Percentiles rank a stretch among this genome's conserved stretches.
Evolutionary conservation across 257 asterid species (phyloP).

Genomic region (Solanum etuberosum): DNA sequence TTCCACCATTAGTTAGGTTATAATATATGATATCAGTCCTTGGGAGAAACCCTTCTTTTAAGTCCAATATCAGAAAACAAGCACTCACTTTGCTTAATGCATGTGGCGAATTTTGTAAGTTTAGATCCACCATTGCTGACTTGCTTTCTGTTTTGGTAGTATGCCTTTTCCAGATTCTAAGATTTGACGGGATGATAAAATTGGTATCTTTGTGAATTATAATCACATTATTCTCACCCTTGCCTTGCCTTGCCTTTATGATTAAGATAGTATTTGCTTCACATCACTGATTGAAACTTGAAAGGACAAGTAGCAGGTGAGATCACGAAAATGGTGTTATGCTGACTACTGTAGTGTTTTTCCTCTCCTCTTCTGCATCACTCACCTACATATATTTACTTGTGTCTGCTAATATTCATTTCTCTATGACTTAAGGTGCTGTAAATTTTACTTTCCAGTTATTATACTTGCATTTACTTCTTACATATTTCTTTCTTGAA

Average conservation of each 20-base stretch:
- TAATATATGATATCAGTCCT: not conserved
- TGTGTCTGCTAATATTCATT: not conserved
- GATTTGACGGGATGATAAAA: not conserved
- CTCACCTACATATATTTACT: not conserved
- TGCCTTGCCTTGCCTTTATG: not conserved
- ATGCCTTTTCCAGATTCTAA: not conserved
- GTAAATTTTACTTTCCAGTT: not conserved
- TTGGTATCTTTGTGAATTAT: not conserved
- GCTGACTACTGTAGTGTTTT: not conserved
- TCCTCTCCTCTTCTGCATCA: not conserved
- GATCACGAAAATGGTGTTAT: not conserved
- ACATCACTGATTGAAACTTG: not conserved
- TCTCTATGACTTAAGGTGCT: not conserved
- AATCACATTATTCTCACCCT: not conserved
- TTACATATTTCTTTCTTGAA: slow-evolving; percentile 7
- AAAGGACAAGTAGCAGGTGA: not conserved
- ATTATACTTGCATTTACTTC: not conserved
- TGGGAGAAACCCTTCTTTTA: not conserved
- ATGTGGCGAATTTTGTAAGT: not conserved
- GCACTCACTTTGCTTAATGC: not conserved
- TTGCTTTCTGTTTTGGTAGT: not conserved
- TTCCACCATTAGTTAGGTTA: not conserved
- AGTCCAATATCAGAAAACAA: not conserved
- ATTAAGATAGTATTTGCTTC: not conserved
- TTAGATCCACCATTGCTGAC: not conserved